Evolutionary conservation across 2,329 filamentous ascomycete genomes (phyloP).

Genomic region (Pseudogymnoascus sp.): DNA sequence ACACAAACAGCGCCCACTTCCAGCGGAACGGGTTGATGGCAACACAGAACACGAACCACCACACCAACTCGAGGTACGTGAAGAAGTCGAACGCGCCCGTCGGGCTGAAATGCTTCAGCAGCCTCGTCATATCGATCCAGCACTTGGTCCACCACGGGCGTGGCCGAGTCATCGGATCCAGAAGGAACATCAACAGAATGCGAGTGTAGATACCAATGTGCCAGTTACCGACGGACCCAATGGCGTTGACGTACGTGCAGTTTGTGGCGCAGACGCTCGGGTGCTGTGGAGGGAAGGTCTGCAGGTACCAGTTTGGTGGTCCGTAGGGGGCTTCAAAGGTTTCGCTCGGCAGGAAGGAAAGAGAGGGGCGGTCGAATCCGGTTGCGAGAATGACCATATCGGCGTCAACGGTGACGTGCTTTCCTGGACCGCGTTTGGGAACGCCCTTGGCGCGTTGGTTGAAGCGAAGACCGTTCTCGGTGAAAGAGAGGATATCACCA

Average conservation of each 20-base stretch:
- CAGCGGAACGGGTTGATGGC: constrained; percentile 77
- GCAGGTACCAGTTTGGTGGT: constrained; percentile 82
- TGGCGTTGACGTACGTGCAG: constrained; percentile 72
- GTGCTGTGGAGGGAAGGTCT: constrained; percentile 72
- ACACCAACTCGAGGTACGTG: constrained; percentile 75
- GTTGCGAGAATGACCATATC: constrained; percentile 80
- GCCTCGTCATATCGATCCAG: constrained; percentile 78
- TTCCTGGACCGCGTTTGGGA: constrained; percentile 66
- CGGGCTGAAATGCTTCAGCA: constrained; percentile 62
- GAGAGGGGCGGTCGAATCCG: constrained; percentile 65
- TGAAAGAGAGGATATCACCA: constrained; percentile 65
- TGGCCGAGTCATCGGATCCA: constrained; percentile 69
- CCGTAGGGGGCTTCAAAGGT: constrained; percentile 66
- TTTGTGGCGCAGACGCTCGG: constrained; percentile 73
- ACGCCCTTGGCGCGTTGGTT: constrained; percentile 66
- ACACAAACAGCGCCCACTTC: constrained; percentile 83
- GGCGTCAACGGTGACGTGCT: constrained; percentile 56
- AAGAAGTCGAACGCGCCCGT: constrained; percentile 82
- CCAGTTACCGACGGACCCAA: constrained; percentile 78
- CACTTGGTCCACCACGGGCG: constrained; percentile 67
- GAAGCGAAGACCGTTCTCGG: constrained; percentile 57
- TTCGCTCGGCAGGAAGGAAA: constrained; percentile 66
- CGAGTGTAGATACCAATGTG: constrained; percentile 87
- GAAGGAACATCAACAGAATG: constrained; percentile 77
- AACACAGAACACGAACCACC: constrained; percentile 78